A percentile compares a stretch with the other conserved stretches of the same genome.
Conservation (phyloP, 2,329 filamentous ascomycete genomes). For the Teratosphaeria gauchensis region DNA sequence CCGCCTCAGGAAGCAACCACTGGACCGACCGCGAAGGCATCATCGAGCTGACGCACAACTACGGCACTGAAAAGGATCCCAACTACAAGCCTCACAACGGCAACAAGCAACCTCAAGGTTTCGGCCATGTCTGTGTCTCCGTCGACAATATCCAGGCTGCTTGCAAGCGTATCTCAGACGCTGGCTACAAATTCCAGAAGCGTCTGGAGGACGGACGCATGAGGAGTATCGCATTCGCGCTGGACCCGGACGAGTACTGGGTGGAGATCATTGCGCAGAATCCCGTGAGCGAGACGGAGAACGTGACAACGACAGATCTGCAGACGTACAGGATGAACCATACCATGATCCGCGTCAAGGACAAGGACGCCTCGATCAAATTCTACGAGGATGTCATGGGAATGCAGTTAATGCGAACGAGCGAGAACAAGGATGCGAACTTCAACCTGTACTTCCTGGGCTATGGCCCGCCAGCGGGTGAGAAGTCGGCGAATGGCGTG, state of each 20-base stretch:
- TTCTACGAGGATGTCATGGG: slow-evolving; percentile 68
- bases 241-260: slow-evolving; percentile 47
- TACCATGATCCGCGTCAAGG: slow-evolving; percentile 90
- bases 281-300: slow-evolving; percentile 60
- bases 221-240: slow-evolving; percentile 77
- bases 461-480: slow-evolving; percentile 47
- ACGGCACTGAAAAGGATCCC: slow-evolving; percentile 80
- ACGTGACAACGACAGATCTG: slow-evolving; percentile 61
- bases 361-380: slow-evolving; percentile 36
- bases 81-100: slow-evolving; percentile 76
- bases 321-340: slow-evolving; percentile 69
- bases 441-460: slow-evolving; percentile 94
- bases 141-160: slow-evolving; percentile 60
- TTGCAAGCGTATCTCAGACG: slow-evolving; percentile 80
- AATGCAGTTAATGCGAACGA: slow-evolving; percentile 70
- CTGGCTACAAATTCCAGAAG: slow-evolving; percentile 91
- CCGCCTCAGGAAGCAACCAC: slow-evolving; percentile 62
- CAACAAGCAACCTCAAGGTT: slow-evolving; percentile 80
- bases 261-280: slow-evolving; percentile 73
- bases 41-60: slow-evolving; percentile 74
- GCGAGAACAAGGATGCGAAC: slow-evolving; percentile 57
- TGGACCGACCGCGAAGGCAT: slow-evolving; percentile 68
- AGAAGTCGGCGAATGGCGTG: slow-evolving; percentile 44
- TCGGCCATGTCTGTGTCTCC: slow-evolving; percentile 74
- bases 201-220: slow-evolving; percentile 81